phyloP scores from a whole-genome alignment of 495 filamentous ascomycete species.

The Podospora pseudoanserina region DNA sequence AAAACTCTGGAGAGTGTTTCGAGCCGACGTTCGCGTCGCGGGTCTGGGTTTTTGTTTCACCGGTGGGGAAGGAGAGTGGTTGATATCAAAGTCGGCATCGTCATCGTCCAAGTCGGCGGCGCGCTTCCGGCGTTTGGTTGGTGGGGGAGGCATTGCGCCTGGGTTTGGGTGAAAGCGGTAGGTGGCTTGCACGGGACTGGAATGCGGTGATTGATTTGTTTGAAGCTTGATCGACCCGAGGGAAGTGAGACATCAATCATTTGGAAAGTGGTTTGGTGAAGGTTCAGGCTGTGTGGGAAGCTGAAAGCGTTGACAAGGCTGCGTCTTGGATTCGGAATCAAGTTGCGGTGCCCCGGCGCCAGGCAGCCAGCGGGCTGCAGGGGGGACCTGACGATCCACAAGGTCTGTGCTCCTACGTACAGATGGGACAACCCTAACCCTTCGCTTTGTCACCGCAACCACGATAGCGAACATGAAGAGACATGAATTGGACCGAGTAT shows the following conservation, averaged over 20 bases:
- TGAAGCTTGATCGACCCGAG: neutral
- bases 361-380: neutral
- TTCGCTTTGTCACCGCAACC: neutral
- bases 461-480: neutral
- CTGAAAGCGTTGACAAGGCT: neutral
- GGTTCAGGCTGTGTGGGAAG: neutral
- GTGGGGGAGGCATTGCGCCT: slow-evolving; percentile 50
- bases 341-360: neutral
- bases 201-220: neutral
- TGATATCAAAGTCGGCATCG: slow-evolving; percentile 9
- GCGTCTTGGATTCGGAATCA: neutral
- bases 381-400: neutral
- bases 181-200: neutral
- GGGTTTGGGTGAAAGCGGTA: neutral
- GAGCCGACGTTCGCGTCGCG: slow-evolving; percentile 20
- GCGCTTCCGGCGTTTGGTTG: slow-evolving; percentile 49
- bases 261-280: neutral
- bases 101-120: slow-evolving; percentile 35
- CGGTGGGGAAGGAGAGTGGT: neutral
- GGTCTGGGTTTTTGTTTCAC: neutral
- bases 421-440: neutral
- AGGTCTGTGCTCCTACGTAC: neutral
- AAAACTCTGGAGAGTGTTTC: slow-evolving; percentile 42
- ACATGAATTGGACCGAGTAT: neutral
- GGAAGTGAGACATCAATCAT: neutral